Evolutionary conservation across 805 yeast genomes (phyloP), one percentile per base, ranked within the genome.

Genomic region (Ascoidea rubescens): DNA sequence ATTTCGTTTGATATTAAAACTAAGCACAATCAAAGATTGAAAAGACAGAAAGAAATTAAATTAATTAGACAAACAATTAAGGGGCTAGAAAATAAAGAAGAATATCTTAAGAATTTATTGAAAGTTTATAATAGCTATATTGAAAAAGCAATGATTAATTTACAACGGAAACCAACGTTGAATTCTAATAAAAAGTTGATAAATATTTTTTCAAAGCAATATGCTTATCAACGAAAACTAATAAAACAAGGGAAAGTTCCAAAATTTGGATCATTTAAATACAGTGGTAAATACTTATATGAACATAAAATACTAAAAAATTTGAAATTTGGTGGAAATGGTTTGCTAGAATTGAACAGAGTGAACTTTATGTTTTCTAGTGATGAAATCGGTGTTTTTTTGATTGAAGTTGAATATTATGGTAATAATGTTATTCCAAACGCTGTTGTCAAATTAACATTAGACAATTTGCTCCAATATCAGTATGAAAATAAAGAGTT

Each of bases 1-100:
- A 82, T 93, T 55, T 95, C 96, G 0, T 67, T 74, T 51, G 97
- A 91, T 56, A 87, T 93, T 56, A 50, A 37, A 45, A 68, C 70
- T 53, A 72, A 72, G 57, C 67, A 67, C 47, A 62, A 67, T 51
- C 62, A 69, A n/a, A 62, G 76, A 16, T 48, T 60, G 4, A 56
- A 62, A 16, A 58, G 73, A 8, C 57, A 56, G 28, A 59, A 64
- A 43, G 72, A 70, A 46, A 58, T 71, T 46, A 63, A 61, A 10
- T 56, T 59, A 14, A 60, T 68, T 21, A 54, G 58, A 32, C 66
- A 63, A 46, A 67, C 71, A 2, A 55, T 72, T 53, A 56, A 54
- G 5, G 61, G 66, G 44, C 57, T 73, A 42, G 57, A 60, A 14
- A 70, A 68, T 49, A 72, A 73, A 58, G 70, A 67, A 54, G 55